Base-by-base conservation (phyloP, 2,329 filamentous ascomycete genomes). In the Talaromyces amestolkiae region DNA sequence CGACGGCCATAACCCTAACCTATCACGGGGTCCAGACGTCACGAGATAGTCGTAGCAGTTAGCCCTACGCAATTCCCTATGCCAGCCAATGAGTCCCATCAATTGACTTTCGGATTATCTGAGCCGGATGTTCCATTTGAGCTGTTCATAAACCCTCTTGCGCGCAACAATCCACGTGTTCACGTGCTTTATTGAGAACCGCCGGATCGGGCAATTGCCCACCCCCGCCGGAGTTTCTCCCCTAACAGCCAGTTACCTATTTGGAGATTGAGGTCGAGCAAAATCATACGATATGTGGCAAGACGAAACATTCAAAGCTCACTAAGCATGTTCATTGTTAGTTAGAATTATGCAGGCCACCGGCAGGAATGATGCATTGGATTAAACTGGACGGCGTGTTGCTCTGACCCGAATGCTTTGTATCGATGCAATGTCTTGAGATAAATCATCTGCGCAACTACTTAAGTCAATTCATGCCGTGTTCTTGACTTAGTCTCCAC, bases 171-270 rank as follows among this genome's bases (percentile, higher is more conserved):
- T 24, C 33, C 10, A 13, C 53, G n/a, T 39, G 19, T 56, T n/a
- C 31, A 37, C 33, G 19, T 56, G 53, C 19, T 7, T 24, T 10
- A 37, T 10, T 39, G 2, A 17, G 53, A 11, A 56, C 10, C 24
- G 6, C 41, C 43, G 15, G 37, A 61, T 61, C 3, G 7, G 58
- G 58, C 17, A 37, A n/a, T 24, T 33, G 17, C 8, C 58, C 33
- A 47, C 33, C 58, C 41, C 58, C 58, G 58, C 58, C 58, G 58
- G 58, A 61, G 58, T 19, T 49, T 39, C 33, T 35, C 58, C 58
- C 19, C 19, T 35, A 54, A 19, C 27, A 35, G 31, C n/a, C 31
- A 37, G 10, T 19, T 35, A 5, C 51, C 51, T 19, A 19, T 35
- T 35, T 54, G 4, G 51, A 31, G 33, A 31, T 19, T 35, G 39